These are phyloP conservation scores for Pestalotiopsis fici DNA, from an alignment of 2,329 filamentous ascomycete species.

Conservation along the genomic window DNA sequence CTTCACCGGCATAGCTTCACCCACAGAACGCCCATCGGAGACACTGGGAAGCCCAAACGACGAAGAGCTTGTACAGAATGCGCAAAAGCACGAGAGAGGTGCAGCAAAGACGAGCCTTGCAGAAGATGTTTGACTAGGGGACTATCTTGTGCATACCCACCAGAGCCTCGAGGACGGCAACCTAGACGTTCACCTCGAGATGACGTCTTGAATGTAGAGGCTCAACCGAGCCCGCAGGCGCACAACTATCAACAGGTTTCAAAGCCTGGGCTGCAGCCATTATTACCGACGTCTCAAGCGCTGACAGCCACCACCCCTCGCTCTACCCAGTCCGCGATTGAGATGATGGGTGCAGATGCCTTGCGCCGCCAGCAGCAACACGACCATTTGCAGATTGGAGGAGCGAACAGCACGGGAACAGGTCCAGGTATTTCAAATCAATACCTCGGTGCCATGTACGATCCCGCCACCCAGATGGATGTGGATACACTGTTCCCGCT, in stretches of 20 bases:
- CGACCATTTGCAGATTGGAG: neutral
- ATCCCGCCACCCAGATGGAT: neutral
- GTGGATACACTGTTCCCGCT: neutral
- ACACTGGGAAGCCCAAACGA: constrained; percentile 16
- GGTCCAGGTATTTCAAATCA: neutral
- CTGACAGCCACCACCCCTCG: neutral
- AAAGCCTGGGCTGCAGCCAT: neutral
- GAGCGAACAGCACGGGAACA: neutral
- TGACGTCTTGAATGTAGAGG: neutral
- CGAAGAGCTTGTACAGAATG: constrained; percentile 29
- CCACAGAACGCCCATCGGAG: constrained; percentile 19
- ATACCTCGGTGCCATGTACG: neutral
- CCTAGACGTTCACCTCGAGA: neutral
- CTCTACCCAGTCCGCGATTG: neutral
- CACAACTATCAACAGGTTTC: neutral
- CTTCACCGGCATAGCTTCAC: neutral
- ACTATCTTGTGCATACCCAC: constrained; percentile 25
- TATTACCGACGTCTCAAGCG: neutral
- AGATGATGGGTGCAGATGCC: neutral
- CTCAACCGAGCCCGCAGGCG: neutral
- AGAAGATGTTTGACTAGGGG: constrained; percentile 23
- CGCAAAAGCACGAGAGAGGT: constrained; percentile 26
- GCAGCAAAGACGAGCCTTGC: constrained; percentile 28
- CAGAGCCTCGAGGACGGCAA: neutral
- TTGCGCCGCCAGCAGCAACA: neutral